These are phyloP conservation scores for Phlegmacium glaucopus DNA, from an alignment of 768 basidiomycete species.

Conservation along the genomic window DNA sequence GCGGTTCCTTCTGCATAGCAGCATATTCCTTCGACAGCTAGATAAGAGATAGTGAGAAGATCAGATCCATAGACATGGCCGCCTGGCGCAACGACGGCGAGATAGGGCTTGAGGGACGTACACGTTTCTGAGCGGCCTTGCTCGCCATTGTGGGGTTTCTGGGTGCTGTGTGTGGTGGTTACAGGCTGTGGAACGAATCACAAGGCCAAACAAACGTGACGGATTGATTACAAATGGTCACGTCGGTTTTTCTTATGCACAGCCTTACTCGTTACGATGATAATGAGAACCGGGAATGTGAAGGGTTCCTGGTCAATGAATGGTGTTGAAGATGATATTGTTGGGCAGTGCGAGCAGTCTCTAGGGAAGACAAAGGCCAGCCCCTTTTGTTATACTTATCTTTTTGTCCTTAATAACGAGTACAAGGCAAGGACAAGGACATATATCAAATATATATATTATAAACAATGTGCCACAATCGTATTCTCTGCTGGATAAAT, in stretches of 20 bases:
- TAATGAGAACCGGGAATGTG: too few relatives aligned
- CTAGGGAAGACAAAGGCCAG: too few relatives aligned
- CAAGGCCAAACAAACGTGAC: slow-evolving; percentile 19
- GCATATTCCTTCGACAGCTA: slow-evolving; percentile 88
- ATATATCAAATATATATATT: too few relatives aligned
- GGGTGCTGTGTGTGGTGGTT: slow-evolving; percentile 20
- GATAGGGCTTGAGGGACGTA: slow-evolving; percentile 25
- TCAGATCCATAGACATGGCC: not conserved
- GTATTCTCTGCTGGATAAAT: too few relatives aligned
- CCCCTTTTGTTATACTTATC: too few relatives aligned
- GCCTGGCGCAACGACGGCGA: slow-evolving; percentile 3
- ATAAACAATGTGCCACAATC: too few relatives aligned
- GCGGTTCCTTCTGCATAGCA: slow-evolving; percentile 88
- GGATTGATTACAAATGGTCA: not conserved
- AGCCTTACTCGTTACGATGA: not conserved
- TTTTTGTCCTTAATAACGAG: too few relatives aligned
- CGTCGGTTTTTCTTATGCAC: too few relatives aligned
- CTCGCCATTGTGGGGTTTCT: slow-evolving; percentile 56
- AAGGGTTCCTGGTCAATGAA: too few relatives aligned
- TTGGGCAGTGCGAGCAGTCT: too few relatives aligned
- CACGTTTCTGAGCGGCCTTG: slow-evolving; percentile 85
- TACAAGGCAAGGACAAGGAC: too few relatives aligned
- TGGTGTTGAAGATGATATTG: too few relatives aligned
- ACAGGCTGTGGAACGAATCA: slow-evolving; percentile 18
- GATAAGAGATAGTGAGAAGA: slow-evolving; percentile 6